Evolutionary conservation across 2,329 filamentous ascomycete genomes (phyloP).

Genomic region (Alternaria rosae): DNA sequence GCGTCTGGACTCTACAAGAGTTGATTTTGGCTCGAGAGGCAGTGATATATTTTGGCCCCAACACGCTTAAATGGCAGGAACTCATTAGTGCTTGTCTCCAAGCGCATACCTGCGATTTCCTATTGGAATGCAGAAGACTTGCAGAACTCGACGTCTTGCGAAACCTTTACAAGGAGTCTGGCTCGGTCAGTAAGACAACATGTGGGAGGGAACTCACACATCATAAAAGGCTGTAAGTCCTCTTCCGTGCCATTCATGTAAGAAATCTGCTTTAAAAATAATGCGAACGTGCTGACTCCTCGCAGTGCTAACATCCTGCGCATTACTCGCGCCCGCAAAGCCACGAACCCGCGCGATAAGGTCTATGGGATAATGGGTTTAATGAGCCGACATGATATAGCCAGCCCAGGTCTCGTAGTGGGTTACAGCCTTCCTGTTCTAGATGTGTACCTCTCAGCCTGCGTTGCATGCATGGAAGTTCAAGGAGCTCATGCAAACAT

Average conservation of each 20-base stretch:
- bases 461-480: background rate
- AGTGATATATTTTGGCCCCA: background rate
- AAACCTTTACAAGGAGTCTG: background rate
- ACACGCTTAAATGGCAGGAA: background rate
- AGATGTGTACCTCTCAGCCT: background rate
- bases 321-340: background rate
- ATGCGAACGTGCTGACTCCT: background rate
- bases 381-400: background rate
- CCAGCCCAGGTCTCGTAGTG: background rate
- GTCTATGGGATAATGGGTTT: background rate
- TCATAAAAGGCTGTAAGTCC: background rate
- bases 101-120: background rate
- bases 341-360: background rate
- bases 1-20: background rate
- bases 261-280: background rate
- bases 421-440: background rate
- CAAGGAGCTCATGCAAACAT: background rate
- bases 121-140: background rate
- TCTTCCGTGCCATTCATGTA: background rate
- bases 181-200: background rate
- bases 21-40: background rate
- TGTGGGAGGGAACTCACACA: background rate
- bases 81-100: background rate
- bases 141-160: background rate
- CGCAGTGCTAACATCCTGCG: background rate